phyloP scores from a whole-genome alignment of 164 flowering plant genomes.

The Saururus chinensis region DNA sequence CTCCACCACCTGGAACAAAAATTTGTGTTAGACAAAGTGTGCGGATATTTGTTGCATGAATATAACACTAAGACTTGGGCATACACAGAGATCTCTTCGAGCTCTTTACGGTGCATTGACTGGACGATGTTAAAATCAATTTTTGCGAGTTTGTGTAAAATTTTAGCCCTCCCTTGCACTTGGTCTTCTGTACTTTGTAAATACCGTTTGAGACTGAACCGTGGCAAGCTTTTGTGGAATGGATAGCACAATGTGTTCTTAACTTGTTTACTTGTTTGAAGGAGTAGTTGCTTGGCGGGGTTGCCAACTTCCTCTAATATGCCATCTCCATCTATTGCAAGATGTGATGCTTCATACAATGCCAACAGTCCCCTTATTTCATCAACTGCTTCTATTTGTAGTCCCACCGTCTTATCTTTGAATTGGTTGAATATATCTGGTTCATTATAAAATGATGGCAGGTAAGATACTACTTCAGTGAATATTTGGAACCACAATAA shows the following conservation, averaged over 20 bases:
- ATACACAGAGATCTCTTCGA: not conserved
- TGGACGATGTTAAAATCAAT: not conserved
- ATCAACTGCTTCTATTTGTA: not conserved
- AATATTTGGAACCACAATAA: too few relatives aligned
- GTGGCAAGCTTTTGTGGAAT: not conserved
- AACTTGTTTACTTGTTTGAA: not conserved
- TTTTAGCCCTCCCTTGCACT: not conserved
- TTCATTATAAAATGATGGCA: too few relatives aligned
- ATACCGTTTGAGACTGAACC: not conserved
- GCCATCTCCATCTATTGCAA: slow-evolving; percentile 31
- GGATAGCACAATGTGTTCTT: not conserved
- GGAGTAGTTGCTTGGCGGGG: not conserved
- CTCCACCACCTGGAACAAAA: not conserved
- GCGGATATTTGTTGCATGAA: too few relatives aligned
- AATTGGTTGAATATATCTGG: too few relatives aligned
- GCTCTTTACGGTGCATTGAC: not conserved
- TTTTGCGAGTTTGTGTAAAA: not conserved
- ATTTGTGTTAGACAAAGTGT: too few relatives aligned
- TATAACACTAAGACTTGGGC: not conserved
- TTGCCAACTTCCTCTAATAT: slow-evolving; percentile 27
- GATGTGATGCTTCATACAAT: slow-evolving; percentile 26
- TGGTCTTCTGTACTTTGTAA: not conserved
- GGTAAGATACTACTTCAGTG: too few relatives aligned
- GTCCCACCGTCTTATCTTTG: not conserved
- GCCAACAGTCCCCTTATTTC: slow-evolving; percentile 18